A percentile compares a stretch with the other conserved stretches of the same genome.
Evolutionary conservation across 2,329 filamentous ascomycete species (phyloP).

Genomic region (Aspergillus quadrilineatus): DNA sequence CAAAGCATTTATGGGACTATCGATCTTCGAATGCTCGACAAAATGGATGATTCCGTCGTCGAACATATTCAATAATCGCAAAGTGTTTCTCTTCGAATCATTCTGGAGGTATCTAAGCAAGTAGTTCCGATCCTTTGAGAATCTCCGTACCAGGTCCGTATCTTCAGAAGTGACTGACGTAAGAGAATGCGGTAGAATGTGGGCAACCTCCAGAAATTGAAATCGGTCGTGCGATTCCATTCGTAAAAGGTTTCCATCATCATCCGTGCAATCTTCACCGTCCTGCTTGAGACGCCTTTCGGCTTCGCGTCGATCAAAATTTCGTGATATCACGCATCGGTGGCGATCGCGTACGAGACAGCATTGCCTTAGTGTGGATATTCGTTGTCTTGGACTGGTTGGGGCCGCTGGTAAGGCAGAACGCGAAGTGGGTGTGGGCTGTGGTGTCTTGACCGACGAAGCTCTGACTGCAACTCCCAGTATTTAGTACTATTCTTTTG

Average conservation of each 20-base stretch:
- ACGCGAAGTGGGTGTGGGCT: slow-evolving; percentile 16
- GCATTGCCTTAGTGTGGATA: slow-evolving; percentile 14
- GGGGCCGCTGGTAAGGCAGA: background rate
- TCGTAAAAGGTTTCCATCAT: slow-evolving; percentile 20
- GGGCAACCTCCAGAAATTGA: slow-evolving; percentile 23
- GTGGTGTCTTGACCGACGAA: slow-evolving; percentile 21
- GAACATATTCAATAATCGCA: slow-evolving; percentile 23
- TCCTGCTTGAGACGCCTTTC: slow-evolving; percentile 5
- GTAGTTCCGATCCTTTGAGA: background rate
- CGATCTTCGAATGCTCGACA: slow-evolving; percentile 20
- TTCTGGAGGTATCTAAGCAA: slow-evolving; percentile 1
- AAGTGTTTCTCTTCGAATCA: slow-evolving; percentile 19
- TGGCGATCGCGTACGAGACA: slow-evolving; percentile 19
- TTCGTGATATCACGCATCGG: slow-evolving; percentile 20
- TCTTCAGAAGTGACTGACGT: slow-evolving; percentile 19
- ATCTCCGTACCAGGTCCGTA: slow-evolving; percentile 17
- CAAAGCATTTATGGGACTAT: slow-evolving; percentile 22
- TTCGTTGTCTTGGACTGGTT: background rate
- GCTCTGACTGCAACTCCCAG: slow-evolving; percentile 18
- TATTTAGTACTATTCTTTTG: slow-evolving; percentile 5
- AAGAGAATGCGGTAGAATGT: slow-evolving; percentile 24
- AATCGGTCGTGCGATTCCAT: slow-evolving; percentile 11
- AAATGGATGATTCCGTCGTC: slow-evolving; percentile 18
- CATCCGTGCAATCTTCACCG: slow-evolving; percentile 19
- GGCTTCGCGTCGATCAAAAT: slow-evolving; percentile 12